These are phyloP conservation scores for Fraxinus paxiana DNA, from an alignment of 305 asterid species.

Conservation along the genomic window DNA sequence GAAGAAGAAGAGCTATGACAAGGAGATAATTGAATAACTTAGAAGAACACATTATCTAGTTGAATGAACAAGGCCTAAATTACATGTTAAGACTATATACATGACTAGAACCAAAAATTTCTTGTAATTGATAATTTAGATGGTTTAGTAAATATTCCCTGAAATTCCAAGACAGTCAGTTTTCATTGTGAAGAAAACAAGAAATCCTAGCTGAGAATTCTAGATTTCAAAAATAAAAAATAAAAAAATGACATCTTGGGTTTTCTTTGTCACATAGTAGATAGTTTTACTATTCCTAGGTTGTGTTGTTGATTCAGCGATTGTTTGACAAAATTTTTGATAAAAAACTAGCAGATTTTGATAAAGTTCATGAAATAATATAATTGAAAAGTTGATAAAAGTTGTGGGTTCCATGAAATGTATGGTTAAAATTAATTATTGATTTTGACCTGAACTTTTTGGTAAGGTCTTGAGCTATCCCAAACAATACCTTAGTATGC, in stretches of 20 bases:
- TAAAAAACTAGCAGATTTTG: not conserved
- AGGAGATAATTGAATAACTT: conserved; percentile 29
- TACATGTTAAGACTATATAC: not conserved
- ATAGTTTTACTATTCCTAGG: not conserved
- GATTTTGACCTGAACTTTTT: too few relatives aligned
- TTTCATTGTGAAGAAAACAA: conserved; percentile 43
- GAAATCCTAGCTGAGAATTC: conserved; percentile 47
- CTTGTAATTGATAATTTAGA: not conserved
- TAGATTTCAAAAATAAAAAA: conserved; percentile 12
- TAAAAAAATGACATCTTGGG: not conserved
- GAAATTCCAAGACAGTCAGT: conserved; percentile 34
- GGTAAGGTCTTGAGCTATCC: not conserved
- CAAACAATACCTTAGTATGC: not conserved
- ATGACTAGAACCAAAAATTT: conserved; percentile 12
- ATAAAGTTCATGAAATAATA: too few relatives aligned
- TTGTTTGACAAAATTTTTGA: not conserved
- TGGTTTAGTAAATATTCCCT: conserved; percentile 22
- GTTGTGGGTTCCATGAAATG: too few relatives aligned
- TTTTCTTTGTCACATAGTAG: not conserved
- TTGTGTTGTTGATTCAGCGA: not conserved
- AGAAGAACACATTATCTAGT: conserved; percentile 28
- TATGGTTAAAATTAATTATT: too few relatives aligned
- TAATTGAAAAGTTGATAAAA: not conserved
- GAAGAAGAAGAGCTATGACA: conserved; percentile 19
- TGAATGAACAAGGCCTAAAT: not conserved